These are phyloP conservation scores for Saccharomyces hybrid DNA, from an alignment of 1,139 yeast genomes.

Conservation along the genomic window DNA sequence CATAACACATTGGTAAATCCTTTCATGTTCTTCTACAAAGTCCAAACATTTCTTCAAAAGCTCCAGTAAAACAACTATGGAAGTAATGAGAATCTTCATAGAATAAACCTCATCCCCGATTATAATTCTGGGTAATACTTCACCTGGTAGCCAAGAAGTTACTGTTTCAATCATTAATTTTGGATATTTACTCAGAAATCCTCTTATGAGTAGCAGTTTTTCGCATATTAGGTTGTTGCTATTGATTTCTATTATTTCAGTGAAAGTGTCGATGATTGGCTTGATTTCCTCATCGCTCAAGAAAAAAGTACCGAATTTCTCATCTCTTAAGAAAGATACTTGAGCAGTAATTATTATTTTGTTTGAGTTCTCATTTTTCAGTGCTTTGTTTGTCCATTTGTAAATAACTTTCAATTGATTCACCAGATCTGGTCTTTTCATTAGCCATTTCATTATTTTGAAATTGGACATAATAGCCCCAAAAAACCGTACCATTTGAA, in stretches of 20 bases:
- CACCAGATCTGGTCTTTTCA: constrained; percentile 10
- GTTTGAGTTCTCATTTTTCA: constrained; percentile 20
- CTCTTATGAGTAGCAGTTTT: constrained; percentile 21
- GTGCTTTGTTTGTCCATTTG: constrained; percentile 12
- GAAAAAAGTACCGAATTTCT: constrained; percentile 20
- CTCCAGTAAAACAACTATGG: constrained; percentile 21
- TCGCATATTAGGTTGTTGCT: constrained; percentile 25
- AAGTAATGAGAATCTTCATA: constrained; percentile 15
- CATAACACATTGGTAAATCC: constrained; percentile 9
- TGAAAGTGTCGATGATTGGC: constrained; percentile 12
- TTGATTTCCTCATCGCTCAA: constrained; percentile 12
- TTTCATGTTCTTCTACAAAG: constrained; percentile 7
- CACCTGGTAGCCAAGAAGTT: constrained; percentile 27
- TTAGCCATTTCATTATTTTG: constrained; percentile 16
- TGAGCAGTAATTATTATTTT: constrained; percentile 25
- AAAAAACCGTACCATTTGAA: constrained; percentile 27
- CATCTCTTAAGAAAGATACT: constrained; percentile 24
- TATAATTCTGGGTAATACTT: constrained; percentile 21
- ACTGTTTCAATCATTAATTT: constrained; percentile 18
- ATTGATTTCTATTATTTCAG: constrained; percentile 18
- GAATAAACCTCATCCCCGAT: constrained; percentile 18
- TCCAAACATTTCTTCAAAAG: constrained; percentile 21
- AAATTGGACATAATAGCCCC: constrained; percentile 20
- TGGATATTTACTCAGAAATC: constrained; percentile 20
- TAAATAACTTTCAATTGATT: constrained; percentile 14